Evolutionary conservation across 257 asterid species (phyloP), one percentile per base, ranked within the genome.

Genomic region (Scutellaria baicalensis): DNA sequence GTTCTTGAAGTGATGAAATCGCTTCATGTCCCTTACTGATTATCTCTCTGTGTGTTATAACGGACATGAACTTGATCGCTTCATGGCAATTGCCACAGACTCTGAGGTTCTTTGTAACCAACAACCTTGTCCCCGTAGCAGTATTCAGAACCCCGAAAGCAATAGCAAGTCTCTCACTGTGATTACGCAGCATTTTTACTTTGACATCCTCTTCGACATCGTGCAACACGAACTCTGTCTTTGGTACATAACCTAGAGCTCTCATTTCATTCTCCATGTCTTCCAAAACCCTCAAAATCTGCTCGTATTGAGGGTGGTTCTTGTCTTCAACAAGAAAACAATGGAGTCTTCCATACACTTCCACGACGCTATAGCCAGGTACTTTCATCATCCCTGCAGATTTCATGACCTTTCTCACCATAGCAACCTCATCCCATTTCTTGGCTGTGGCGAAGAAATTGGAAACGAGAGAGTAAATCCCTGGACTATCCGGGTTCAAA

Each of bases 361-460:
- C 92, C 9, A 84, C 83, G 0, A 63, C 80, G 16, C 97, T 89
- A 55, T 78, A 81, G 0, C 95, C 97, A 0, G 96, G 95, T 8
- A 67, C 81, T 73, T 92, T 92, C 79, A 68, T 79, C 83, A 85
- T 80, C 70, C 92, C 90, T 40, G 62, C 64, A 31, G 20, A 69
- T 79, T 76, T 92, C 95, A 92, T 86, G 10, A 50, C 59, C 79
- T 74, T 85, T 59, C 97, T 88, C 45, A 84, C 80, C 44, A 35
- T 72, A 6, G 93, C 81, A 38, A 90, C 97, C 62, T 83, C 85
- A 17, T 83, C 85, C 96, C 97, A 92, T 60, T 76, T 85, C 77
- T 52, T 81, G n/a, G 82, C 86, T n/a, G 88, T 74, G 3, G 95
- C 93, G 57, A 84, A 92, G 82, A 89, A 89, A 75, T 92, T 92